Conservation (phyloP, 176 grass and related monocot genomes). For the Poa annua region DNA sequence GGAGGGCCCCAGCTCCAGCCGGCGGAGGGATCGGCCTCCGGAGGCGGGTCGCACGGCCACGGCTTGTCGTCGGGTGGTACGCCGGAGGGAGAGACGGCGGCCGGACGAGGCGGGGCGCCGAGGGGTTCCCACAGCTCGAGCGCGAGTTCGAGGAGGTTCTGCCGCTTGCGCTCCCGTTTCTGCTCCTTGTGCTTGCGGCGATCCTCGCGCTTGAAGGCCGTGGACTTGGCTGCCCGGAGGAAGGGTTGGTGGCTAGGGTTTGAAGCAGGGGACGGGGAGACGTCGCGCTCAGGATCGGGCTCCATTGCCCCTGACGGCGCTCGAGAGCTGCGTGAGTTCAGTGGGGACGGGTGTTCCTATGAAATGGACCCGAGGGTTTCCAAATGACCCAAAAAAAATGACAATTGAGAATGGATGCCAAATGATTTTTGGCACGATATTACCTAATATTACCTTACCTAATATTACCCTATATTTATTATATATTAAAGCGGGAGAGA, state of each 20-base stretch:
- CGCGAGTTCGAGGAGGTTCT: constrained; percentile 47
- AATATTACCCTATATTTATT: too few relatives aligned
- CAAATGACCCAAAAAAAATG: too few relatives aligned
- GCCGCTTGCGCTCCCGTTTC: constrained; percentile 48
- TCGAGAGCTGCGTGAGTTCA: neutral
- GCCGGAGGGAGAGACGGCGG: neutral
- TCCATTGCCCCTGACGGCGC: constrained; percentile 35
- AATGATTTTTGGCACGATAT: too few relatives aligned
- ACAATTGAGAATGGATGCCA: too few relatives aligned
- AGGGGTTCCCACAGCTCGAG: constrained; percentile 65
- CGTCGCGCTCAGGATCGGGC: constrained; percentile 33
- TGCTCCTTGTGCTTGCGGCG: constrained; percentile 66
- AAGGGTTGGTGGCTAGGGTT: constrained; percentile 43
- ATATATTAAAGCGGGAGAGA: too few relatives aligned
- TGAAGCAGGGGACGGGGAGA: constrained; percentile 5
- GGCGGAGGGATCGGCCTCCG: constrained; percentile 21
- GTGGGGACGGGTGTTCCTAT: neutral
- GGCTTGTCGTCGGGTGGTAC: constrained; percentile 52
- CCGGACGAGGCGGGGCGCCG: constrained; percentile 25
- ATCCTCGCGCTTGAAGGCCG: constrained; percentile 81
- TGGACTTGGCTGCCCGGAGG: constrained; percentile 58
- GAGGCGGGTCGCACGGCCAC: constrained; percentile 59
- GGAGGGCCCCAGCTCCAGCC: constrained; percentile 46
- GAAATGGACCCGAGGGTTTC: too few relatives aligned
- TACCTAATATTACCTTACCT: too few relatives aligned